Conservation (phyloP, 2,329 filamentous ascomycete genomes). For the Lachnellula suecica region DNA sequence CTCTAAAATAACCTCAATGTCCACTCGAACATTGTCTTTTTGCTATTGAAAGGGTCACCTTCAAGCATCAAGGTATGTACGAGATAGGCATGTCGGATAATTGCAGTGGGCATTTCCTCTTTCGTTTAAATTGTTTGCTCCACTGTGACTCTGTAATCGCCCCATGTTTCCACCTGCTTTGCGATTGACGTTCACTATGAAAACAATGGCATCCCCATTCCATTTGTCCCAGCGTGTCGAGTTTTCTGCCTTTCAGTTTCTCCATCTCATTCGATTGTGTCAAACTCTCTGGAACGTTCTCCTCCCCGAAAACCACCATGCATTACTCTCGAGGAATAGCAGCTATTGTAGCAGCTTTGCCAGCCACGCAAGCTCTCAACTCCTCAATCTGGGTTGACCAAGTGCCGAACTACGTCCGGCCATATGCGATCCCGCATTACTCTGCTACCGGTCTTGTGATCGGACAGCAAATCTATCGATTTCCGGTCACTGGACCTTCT, state of each 20-base stretch:
- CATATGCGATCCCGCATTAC: constrained; percentile 24
- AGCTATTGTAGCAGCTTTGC: background rate
- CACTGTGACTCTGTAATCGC: background rate
- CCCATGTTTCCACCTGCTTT: background rate
- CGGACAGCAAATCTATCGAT: constrained; percentile 39
- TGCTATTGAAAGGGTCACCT: background rate
- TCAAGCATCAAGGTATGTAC: background rate
- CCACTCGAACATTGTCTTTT: background rate
- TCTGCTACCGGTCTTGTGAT: constrained; percentile 31
- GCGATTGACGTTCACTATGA: background rate
- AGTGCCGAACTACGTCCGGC: constrained; percentile 22
- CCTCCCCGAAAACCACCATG: background rate
- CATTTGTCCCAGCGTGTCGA: too few species aligned
- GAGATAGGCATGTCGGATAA: background rate
- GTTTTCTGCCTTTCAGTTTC: background rate
- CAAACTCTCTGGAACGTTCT: background rate
- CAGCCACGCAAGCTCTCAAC: background rate
- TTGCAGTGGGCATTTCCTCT: background rate
- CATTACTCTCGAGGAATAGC: background rate
- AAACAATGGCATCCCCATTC: too few species aligned
- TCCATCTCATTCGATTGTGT: background rate
- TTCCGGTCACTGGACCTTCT: constrained; percentile 44
- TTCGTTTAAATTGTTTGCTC: background rate
- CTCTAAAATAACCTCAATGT: background rate
- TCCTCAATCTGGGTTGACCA: constrained; percentile 35